Evolutionary conservation across 1,284 basidiomycete genomes (phyloP), one percentile per base, ranked within the genome.

Genomic region (Malassezia psittaci): DNA sequence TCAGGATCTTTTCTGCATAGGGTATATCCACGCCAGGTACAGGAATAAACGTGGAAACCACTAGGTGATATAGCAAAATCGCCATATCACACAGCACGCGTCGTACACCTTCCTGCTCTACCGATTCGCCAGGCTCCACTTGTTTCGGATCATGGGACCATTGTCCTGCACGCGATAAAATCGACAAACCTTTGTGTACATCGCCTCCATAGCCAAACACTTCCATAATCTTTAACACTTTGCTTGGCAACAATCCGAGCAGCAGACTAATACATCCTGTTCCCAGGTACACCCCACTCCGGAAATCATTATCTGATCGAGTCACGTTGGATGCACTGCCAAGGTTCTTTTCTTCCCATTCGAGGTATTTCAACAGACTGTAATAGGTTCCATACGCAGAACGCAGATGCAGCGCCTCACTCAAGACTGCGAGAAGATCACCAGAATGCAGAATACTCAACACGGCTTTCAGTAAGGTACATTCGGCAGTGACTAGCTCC

Each of bases 181-280:
- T 69, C 56, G 64, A 56, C 45, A 74, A 58, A 3, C 63, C 72
- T 48, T 59, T 63, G 13, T 57, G 46, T 1, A 62, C 65, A 37
- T 72, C 66, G 45, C 72, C 72, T 2, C 64, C 66, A 57, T 74
- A 74, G 12, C 72, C 72, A 52, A 74, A 71, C 43, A 72, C 62
- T 49, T 72, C 69, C 72, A 74, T 74, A 54, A 74, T 66, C 60
- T 70, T 72, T 41, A 74, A 60, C 33, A 74, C 65, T 48, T 70
- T 73, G 36, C 66, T 59, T 3, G 72, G 72, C 13, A 74, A 62
- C 2, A 74, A 62, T 24, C 72, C 72, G 19, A 74, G 58, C 29
- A 73, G 69, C 62, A 74, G 64, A 42, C 66, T 70, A 50, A 74
- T 74, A 41, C 72, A 40, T 33, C 72, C 72, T 39, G 65, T 67